Percentiles rank a stretch among this genome's conserved stretches.
Conservation (phyloP, 345 rosid genomes). For the Camelina neglecta region DNA sequence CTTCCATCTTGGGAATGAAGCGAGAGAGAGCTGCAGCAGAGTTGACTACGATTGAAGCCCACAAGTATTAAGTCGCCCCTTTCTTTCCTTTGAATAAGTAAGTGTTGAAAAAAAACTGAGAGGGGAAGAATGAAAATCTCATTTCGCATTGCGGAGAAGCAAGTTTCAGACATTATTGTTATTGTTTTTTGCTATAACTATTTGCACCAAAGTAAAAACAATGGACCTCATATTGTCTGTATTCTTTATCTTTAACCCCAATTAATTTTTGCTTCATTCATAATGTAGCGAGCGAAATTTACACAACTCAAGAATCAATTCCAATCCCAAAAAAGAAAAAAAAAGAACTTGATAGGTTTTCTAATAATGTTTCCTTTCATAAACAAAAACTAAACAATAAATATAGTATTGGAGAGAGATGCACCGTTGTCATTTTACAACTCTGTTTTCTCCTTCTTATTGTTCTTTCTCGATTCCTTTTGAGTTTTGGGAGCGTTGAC, state of each 20-base stretch:
- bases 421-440: too few relatives aligned
- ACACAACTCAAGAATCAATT: too few relatives aligned
- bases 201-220: conserved; percentile 11
- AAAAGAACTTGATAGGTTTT: too few relatives aligned
- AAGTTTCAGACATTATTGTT: conserved; percentile 13
- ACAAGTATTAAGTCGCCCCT: neutral
- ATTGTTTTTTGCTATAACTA: neutral
- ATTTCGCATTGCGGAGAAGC: conserved; percentile 1
- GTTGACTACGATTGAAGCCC: conserved; percentile 4
- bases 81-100: conserved; percentile 28
- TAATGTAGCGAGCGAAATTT: neutral
- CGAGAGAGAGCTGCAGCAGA: neutral
- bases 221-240: neutral
- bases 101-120: conserved; percentile 17
- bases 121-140: conserved; percentile 16
- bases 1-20: conserved; percentile 37
- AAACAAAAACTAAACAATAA: too few relatives aligned
- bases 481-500: too few relatives aligned
- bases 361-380: too few relatives aligned
- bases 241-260: neutral
- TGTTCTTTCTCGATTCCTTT: too few relatives aligned
- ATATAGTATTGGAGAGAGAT: too few relatives aligned
- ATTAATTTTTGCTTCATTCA: neutral
- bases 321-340: too few relatives aligned
- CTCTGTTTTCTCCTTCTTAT: too few relatives aligned